These are phyloP conservation scores for Lasiosphaeris hirsuta DNA, from an alignment of 495 filamentous ascomycete species.

Conservation along the genomic window DNA sequence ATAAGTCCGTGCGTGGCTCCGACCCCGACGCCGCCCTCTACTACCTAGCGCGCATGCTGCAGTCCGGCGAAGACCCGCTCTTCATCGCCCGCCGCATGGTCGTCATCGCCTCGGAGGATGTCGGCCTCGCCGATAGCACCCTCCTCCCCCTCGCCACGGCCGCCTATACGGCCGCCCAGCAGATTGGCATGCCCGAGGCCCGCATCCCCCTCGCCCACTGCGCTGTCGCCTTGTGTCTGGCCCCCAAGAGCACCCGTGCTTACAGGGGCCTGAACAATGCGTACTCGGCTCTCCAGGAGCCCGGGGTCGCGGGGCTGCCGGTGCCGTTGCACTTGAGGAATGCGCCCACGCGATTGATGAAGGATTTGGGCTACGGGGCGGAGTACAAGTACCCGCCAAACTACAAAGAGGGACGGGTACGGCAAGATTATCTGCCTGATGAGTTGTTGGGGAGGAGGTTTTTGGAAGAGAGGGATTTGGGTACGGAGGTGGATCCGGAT, in stretches of 20 bases:
- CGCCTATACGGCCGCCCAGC: conserved; percentile 78
- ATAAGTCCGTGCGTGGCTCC: conserved; percentile 88
- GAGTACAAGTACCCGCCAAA: conserved; percentile 97
- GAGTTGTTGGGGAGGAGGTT: conserved; percentile 65
- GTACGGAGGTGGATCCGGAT: conserved; percentile 67
- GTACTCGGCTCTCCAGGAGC: conserved; percentile 68
- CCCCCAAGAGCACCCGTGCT: conserved; percentile 79
- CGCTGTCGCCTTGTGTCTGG: conserved; percentile 74
- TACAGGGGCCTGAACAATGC: conserved; percentile 83
- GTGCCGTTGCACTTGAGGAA: conserved; percentile 88
- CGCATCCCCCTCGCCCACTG: conserved; percentile 89
- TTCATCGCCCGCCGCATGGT: conserved; percentile 90
- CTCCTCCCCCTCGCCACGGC: conserved; percentile 82
- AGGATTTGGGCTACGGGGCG: conserved; percentile 81
- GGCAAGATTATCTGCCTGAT: conserved; percentile 86
- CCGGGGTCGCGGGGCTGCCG: conserved; percentile 71
- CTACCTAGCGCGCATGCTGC: conserved; percentile 94
- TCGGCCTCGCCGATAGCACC: conserved; percentile 85
- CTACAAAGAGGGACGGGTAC: conserved; percentile 77
- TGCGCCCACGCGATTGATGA: conserved; percentile 88
- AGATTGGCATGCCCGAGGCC: conserved; percentile 90
- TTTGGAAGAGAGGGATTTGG: conserved; percentile 79
- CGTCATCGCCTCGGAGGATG: conserved; percentile 86
- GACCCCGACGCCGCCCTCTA: conserved; percentile 85
- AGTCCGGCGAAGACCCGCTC: conserved; percentile 89